Evolutionary conservation across 2,329 filamentous ascomycete genomes (phyloP), one percentile per base, ranked within the genome.

Genomic region (Colletotrichum brevisporum): DNA sequence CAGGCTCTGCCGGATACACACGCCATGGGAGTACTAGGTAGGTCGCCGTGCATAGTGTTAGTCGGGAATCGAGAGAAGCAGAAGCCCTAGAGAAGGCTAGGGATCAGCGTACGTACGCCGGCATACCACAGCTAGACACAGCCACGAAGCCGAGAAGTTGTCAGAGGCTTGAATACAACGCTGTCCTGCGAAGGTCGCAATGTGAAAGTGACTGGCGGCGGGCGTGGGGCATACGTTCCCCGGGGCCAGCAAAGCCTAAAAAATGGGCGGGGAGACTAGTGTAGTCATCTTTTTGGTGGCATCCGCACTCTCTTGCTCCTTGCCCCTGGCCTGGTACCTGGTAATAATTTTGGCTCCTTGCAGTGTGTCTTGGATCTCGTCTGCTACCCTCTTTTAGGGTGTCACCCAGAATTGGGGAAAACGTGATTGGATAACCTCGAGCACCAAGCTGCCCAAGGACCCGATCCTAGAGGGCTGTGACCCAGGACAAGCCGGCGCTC

Each of bases 231-330:
- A 55, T 24, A 60, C 61, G 61, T 69, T 65, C 66, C 61, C 59
- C 54, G 51, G 61, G 61, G 54, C 54, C 39, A 58, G 50, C 55
- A 52, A 65, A 69, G 61, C 50, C 66, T 69, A 69, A 69, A 65
- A 69, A 69, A 55, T 69, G 61, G 66, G 54, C 36, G 43, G 47
- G 15, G 27, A 41, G 43, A 55, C 61, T 65, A 60, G 59, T 51
- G 54, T 65, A 60, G 60, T 51, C 53, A 64, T 60, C 48, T 36
- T 36, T 36, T 24, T 24, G 21, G 21, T 24, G 6, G 31, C 10
- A 36, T 36, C 31, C 31, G 31, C 31, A 36, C 31, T 36, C 27
- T 31, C 27, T 9, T 43, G 63, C 45, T 53, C 31, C 10, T 27
- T 21, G 45, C 61, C 50, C 66, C 54, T 55, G 50, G 61, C 31